Evolutionary conservation across 352 stramenopile species (phyloP).

Genomic region (Phytopythium chamaehyphon): DNA sequence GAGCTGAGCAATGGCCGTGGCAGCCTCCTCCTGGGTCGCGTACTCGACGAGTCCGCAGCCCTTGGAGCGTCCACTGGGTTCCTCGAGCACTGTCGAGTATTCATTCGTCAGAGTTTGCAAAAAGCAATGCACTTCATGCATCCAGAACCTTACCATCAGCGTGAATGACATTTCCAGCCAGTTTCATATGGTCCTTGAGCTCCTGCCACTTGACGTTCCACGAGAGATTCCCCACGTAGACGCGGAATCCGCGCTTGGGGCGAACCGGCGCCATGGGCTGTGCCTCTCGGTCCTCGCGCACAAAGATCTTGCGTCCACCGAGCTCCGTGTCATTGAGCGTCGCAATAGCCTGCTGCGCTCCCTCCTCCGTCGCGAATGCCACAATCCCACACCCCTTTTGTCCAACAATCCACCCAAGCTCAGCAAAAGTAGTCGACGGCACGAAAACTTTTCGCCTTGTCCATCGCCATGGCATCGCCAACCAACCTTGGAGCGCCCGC

Average conservation of each 20-base stretch:
- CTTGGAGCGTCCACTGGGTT: constrained; percentile 88
- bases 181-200: constrained; percentile 95
- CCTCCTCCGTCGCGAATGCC: constrained; percentile 83
- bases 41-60: constrained; percentile 81
- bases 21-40: constrained; percentile 62
- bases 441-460: too few relatives aligned
- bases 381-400: constrained; percentile 92
- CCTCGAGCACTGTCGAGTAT: constrained; percentile 50
- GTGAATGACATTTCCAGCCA: constrained; percentile 75
- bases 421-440: constrained; percentile 3
- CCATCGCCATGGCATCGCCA: too few relatives aligned
- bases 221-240: constrained; percentile 90
- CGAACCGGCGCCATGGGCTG: constrained; percentile 15
- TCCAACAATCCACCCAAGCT: neutral
- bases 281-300: constrained; percentile 91
- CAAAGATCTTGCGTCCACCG: constrained; percentile 91
- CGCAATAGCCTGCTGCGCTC: constrained; percentile 79
- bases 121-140: neutral
- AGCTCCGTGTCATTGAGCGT: constrained; percentile 91
- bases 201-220: constrained; percentile 94
- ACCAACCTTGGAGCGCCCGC: constrained; percentile 71
- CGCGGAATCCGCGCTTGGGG: constrained; percentile 44
- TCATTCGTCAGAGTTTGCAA: neutral
- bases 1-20: constrained; percentile 84
- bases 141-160: constrained; percentile 45